Evolutionary conservation across 148 eudicot genomes (phyloP).

Genomic region (Camellia lanceoleosa): DNA sequence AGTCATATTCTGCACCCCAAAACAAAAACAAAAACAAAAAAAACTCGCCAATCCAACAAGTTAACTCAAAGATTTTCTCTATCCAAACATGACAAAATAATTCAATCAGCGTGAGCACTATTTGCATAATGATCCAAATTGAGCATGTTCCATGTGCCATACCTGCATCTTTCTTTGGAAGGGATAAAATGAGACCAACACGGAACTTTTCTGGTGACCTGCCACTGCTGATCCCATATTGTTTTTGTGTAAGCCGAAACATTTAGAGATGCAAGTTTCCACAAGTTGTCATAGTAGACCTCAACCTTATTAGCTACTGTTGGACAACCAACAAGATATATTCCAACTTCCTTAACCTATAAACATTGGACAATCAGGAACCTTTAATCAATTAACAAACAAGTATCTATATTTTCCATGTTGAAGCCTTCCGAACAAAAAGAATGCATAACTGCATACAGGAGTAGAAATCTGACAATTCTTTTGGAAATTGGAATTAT

Average conservation of each 20-base stretch:
- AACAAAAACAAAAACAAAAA: background rate
- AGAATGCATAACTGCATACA: background rate
- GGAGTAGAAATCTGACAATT: background rate
- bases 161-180: constrained; percentile 68
- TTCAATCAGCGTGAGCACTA: constrained; percentile 9
- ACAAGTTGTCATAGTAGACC: constrained; percentile 70
- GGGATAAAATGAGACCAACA: constrained; percentile 91
- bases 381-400: background rate
- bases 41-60: background rate
- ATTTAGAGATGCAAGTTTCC: constrained; percentile 71
- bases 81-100: background rate
- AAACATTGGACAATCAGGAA: constrained; percentile 16
- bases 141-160: constrained; percentile 19
- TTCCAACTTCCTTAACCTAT: constrained; percentile 89
- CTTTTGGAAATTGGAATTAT: too few relatives aligned
- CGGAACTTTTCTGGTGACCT: constrained; percentile 67
- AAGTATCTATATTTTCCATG: background rate
- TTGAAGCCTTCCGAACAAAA: background rate
- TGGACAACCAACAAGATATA: constrained; percentile 71
- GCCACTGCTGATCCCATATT: constrained; percentile 73
- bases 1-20: background rate
- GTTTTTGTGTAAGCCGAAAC: constrained; percentile 57
- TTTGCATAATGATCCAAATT: background rate
- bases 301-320: constrained; percentile 52
- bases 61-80: background rate